A percentile compares a stretch with the other conserved stretches of the same genome.
phyloP scores from a whole-genome alignment of 2,329 filamentous ascomycete species.

The Cladosporium velox region DNA sequence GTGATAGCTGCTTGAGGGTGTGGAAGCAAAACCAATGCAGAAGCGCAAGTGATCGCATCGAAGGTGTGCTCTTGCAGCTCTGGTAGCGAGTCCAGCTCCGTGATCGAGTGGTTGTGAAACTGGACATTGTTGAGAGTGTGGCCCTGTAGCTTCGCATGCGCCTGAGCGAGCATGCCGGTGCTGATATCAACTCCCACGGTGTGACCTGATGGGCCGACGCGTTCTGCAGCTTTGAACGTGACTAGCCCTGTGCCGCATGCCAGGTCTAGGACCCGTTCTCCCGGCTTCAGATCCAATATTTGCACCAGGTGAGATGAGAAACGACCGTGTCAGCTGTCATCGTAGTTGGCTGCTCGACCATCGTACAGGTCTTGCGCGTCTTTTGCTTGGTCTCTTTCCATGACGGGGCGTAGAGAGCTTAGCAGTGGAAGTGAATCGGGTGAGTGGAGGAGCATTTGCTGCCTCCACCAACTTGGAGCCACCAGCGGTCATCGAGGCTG shows the following conservation, averaged over 20 bases:
- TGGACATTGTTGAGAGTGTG: constrained; percentile 37
- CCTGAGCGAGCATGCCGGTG: constrained; percentile 44
- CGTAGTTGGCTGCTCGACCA: constrained; percentile 40
- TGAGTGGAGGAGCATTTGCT: not conserved
- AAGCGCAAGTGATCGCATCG: constrained; percentile 43
- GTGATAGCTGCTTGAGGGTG: constrained; percentile 41
- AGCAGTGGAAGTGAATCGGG: not conserved
- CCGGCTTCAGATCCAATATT: constrained; percentile 31
- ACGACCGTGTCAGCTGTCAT: constrained; percentile 45
- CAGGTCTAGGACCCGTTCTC: constrained; percentile 47
- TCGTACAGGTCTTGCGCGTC: constrained; percentile 37
- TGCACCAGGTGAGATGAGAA: constrained; percentile 44
- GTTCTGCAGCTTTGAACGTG: constrained; percentile 42
- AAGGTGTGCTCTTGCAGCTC: constrained; percentile 27
- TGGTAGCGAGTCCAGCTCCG: constrained; percentile 35
- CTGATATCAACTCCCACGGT: constrained; percentile 47
- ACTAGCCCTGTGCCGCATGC: constrained; percentile 51
- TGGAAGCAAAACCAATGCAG: constrained; percentile 44
- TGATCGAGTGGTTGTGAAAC: constrained; percentile 42
- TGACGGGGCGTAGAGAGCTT: not conserved
- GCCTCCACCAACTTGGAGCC: not conserved
- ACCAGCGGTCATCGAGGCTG: not conserved
- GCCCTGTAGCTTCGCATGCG: constrained; percentile 35
- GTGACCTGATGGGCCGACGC: constrained; percentile 40
- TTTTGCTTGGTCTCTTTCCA: constrained; percentile 19